A percentile compares a stretch with the other conserved stretches of the same genome.
Conservation (phyloP, 23 red algal species). For the Gracilaria gracilis region DNA sequence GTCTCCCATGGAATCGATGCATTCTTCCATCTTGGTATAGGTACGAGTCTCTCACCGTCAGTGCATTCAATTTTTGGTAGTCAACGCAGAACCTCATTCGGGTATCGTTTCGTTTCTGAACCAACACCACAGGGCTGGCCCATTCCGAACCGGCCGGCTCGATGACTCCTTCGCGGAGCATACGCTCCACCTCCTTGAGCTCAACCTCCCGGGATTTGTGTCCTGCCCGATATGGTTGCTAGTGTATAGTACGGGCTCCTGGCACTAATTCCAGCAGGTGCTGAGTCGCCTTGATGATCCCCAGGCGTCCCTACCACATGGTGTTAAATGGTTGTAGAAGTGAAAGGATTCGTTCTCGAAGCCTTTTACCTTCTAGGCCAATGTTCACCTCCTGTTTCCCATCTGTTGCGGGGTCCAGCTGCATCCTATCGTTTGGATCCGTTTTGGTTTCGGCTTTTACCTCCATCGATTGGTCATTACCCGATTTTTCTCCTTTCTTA, state of each 20-base stretch:
- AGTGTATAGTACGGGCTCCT: not conserved
- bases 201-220: not conserved
- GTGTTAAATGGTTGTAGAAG: not conserved
- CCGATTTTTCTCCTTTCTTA: not conserved
- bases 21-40: constrained; percentile 50
- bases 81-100: not conserved
- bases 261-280: not conserved
- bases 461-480: not conserved
- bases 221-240: not conserved
- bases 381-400: not conserved
- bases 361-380: not conserved
- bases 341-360: not conserved
- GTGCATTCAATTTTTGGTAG: constrained; percentile 23
- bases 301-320: not conserved
- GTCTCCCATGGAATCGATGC: constrained; percentile 46
- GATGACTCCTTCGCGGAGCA: not conserved
- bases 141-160: not conserved
- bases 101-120: not conserved
- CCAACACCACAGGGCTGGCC: not conserved
- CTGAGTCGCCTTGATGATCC: not conserved
- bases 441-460: not conserved
- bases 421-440: not conserved
- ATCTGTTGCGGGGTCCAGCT: not conserved
- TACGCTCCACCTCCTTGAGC: not conserved
- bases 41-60: constrained; percentile 23